Evolutionary conservation across 768 basidiomycete genomes (phyloP), one percentile per base, ranked within the genome.

Genomic region (Serendipita indica): DNA sequence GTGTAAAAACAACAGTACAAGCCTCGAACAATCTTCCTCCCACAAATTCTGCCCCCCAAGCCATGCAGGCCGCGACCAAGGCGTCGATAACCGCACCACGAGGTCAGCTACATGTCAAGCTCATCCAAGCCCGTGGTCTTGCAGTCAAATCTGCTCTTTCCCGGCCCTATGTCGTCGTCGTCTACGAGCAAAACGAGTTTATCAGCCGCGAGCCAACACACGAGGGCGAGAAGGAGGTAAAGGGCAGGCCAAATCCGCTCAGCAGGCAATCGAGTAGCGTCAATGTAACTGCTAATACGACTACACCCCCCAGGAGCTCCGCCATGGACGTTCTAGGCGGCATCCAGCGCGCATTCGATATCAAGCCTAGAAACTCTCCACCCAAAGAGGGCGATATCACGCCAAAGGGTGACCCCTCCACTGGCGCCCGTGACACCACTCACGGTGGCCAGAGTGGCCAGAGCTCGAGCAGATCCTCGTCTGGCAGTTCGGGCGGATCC

Each of bases 171-270:
- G 88, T 92, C 65, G 93, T 98, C 69, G 92, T 93, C 64, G 87
- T 92, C 71, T 99, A 97, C 71, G 96, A 99, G 74, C 88, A 98
- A 72, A 97, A 91, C 77, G 96, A 99, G 72, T 99, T 97, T 68
- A 84, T 99, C 69, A 84, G 83, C 65, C 75, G 96, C 43, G 89
- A 94, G 69, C 89, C 91, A 27, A 87, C 84, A 25, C 80, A 82
- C 63, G 88, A 89, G 69, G 73, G 77, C 16, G 88, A 87, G 74
- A 91, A 88, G 75, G 88, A 90, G 71, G 86, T 89, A 70, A 89
- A 84, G 69, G 90, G 89, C 65, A 77, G 78, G 37, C 79, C 90
- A 2, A 82, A 77, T 6, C 72, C 69, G 59, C 68, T 80, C 37
- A 81, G 77, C 16, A 46, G 45, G 2, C 49, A 54, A 54, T 30